Percentiles rank a stretch among this genome's conserved stretches.
Conservation (phyloP, 2,329 filamentous ascomycete species). For the Torrubiellomyces zombiae region DNA sequence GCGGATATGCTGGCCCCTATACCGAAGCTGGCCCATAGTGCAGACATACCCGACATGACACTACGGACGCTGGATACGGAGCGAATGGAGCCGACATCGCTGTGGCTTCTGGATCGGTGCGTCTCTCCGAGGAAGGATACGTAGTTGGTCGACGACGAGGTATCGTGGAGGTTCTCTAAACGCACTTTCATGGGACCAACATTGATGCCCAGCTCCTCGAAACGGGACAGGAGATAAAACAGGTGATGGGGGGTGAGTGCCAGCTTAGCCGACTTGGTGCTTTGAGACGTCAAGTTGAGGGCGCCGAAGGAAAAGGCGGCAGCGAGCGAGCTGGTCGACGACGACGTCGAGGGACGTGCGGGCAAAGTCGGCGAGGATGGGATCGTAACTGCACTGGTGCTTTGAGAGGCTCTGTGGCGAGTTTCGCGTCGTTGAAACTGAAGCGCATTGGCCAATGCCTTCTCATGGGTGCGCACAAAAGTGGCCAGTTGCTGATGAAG, state of each 20-base stretch:
- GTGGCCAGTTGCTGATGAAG: conserved; percentile 69
- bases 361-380: conserved; percentile 40
- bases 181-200: conserved; percentile 95
- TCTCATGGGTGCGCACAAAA: conserved; percentile 95
- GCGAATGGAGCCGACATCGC: conserved; percentile 79
- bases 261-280: conserved; percentile 75
- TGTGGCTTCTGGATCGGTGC: conserved; percentile 61
- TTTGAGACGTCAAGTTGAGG: conserved; percentile 70
- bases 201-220: conserved; percentile 78
- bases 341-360: conserved; percentile 46
- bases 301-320: conserved; percentile 76
- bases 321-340: conserved; percentile 59
- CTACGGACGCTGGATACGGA: conserved; percentile 94
- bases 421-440: conserved; percentile 60
- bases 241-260: conserved; percentile 91
- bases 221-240: conserved; percentile 88
- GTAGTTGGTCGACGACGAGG: conserved; percentile 75
- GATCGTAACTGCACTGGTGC: conserved; percentile 39
- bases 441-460: conserved; percentile 86
- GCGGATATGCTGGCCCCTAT: conserved; percentile 63
- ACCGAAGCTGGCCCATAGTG: conserved; percentile 78
- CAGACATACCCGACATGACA: conserved; percentile 93
- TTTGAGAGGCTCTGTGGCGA: conserved; percentile 54
- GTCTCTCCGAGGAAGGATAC: conserved; percentile 78
- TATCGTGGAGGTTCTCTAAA: conserved; percentile 84